phyloP scores from a whole-genome alignment of 2,329 filamentous ascomycete genomes.

The Fusarium penzigii region DNA sequence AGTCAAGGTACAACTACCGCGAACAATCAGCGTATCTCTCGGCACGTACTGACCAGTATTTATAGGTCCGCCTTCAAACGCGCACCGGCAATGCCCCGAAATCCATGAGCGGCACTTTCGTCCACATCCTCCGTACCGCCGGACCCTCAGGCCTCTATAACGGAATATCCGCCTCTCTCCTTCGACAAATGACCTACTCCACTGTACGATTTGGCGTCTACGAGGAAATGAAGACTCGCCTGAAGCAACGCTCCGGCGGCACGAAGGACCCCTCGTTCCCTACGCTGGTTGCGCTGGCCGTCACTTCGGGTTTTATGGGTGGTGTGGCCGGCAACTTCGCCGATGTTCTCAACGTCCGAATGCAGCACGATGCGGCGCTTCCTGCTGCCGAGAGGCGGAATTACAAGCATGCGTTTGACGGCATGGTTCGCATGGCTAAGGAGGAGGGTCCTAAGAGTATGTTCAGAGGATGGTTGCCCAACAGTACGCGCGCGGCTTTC shows the following conservation, averaged over 20 bases:
- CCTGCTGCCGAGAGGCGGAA: conserved; percentile 74
- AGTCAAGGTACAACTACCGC: conserved; percentile 49
- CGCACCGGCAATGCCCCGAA: conserved; percentile 73
- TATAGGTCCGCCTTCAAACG: conserved; percentile 82
- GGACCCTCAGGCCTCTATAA: conserved; percentile 82
- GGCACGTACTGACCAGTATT: conserved; percentile 13
- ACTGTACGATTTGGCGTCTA: conserved; percentile 97
- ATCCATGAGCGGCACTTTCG: conserved; percentile 83
- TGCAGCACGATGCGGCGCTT: conserved; percentile 90
- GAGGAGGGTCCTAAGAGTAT: conserved; percentile 76
- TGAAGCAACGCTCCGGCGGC: conserved; percentile 48
- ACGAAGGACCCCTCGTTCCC: conserved; percentile 63
- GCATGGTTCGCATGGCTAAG: conserved; percentile 81
- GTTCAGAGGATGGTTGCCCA: conserved; percentile 85
- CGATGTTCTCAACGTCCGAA: conserved; percentile 95
- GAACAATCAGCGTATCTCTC: background rate
- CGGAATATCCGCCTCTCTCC: conserved; percentile 87
- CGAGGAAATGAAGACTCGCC: conserved; percentile 80
- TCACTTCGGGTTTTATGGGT: conserved; percentile 80
- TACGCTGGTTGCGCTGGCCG: conserved; percentile 80
- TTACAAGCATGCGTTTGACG: conserved; percentile 87
- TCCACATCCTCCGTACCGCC: conserved; percentile 75
- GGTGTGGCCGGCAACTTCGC: conserved; percentile 91
- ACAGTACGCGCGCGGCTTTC: conserved; percentile 76
- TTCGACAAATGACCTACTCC: conserved; percentile 94